Evolutionary conservation across 352 stramenopile genomes (phyloP).

Genomic region (Phytopythium delawarense): DNA sequence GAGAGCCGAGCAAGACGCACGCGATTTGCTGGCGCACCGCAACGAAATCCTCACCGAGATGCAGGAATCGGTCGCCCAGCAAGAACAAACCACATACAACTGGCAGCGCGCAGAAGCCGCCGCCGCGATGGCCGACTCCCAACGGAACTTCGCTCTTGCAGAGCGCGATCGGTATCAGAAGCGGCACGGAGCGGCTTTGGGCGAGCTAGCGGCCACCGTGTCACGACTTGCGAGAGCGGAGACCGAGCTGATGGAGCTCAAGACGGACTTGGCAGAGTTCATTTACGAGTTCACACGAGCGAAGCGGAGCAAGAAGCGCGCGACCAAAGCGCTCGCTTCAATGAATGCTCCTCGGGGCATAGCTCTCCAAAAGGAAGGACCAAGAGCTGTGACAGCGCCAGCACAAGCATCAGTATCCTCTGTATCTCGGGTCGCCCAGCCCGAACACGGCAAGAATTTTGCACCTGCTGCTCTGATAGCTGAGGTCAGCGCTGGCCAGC

Average conservation of each 20-base stretch:
- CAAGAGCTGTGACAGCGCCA: background rate
- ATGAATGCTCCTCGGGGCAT: background rate
- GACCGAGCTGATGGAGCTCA: constrained; percentile 52
- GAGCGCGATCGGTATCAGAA: constrained; percentile 52
- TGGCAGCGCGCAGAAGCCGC: constrained; percentile 61
- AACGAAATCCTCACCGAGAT: constrained; percentile 46
- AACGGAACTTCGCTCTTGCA: constrained; percentile 59
- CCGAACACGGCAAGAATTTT: background rate
- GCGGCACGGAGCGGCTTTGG: constrained; percentile 31
- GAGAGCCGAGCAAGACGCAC: constrained; percentile 20
- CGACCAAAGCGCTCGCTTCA: constrained; percentile 11
- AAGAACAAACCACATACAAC: constrained; percentile 31
- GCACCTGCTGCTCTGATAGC: background rate
- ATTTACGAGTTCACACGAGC: constrained; percentile 61
- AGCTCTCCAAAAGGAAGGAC: background rate
- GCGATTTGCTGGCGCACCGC: constrained; percentile 34
- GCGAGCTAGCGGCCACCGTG: constrained; percentile 39
- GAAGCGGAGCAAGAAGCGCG: constrained; percentile 36
- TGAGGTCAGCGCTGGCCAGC: background rate
- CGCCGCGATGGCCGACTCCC: constrained; percentile 55
- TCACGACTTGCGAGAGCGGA: constrained; percentile 42
- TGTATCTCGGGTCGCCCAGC: background rate
- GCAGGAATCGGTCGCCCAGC: constrained; percentile 39
- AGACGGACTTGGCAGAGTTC: constrained; percentile 54
- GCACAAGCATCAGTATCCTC: background rate